Conservation (phyloP, 2,329 filamentous ascomycete genomes). For the Diplodia corticola region DNA sequence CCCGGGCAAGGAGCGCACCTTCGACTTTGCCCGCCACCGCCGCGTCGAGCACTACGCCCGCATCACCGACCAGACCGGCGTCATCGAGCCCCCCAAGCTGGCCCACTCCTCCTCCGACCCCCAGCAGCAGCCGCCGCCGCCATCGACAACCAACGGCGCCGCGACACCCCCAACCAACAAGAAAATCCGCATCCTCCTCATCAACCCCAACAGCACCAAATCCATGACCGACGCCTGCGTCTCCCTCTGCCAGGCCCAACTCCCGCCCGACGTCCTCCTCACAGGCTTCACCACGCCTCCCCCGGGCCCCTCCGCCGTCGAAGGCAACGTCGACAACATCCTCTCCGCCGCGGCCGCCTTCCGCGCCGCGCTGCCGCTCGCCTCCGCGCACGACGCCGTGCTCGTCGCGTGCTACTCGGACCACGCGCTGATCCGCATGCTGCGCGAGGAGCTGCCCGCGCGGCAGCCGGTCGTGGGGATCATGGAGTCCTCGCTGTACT, state of each 20-base stretch:
- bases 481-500: constrained; percentile 51
- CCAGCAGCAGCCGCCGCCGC: background rate
- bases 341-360: constrained; percentile 53
- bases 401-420: constrained; percentile 53
- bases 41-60: constrained; percentile 28
- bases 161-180: constrained; percentile 19
- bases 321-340: constrained; percentile 52
- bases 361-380: constrained; percentile 48
- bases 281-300: constrained; percentile 53
- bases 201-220: constrained; percentile 51
- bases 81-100: constrained; percentile 37
- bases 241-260: constrained; percentile 43
- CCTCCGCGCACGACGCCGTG: constrained; percentile 48
- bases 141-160: constrained; percentile 16
- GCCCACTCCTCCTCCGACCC: too few species aligned
- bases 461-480: constrained; percentile 50
- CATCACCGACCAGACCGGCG: constrained; percentile 27
- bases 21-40: constrained; percentile 32
- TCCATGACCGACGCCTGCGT: constrained; percentile 53
- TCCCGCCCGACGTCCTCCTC: constrained; percentile 51
- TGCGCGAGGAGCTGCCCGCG: constrained; percentile 46
- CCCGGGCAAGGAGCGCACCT: constrained; percentile 47
- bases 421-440: constrained; percentile 49
- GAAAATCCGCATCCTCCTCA: constrained; percentile 46
- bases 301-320: constrained; percentile 53